Percentiles rank a stretch among this genome's conserved stretches.
phyloP scores from a whole-genome alignment of 257 asterid species.

The Galeopsis tetrahit region DNA sequence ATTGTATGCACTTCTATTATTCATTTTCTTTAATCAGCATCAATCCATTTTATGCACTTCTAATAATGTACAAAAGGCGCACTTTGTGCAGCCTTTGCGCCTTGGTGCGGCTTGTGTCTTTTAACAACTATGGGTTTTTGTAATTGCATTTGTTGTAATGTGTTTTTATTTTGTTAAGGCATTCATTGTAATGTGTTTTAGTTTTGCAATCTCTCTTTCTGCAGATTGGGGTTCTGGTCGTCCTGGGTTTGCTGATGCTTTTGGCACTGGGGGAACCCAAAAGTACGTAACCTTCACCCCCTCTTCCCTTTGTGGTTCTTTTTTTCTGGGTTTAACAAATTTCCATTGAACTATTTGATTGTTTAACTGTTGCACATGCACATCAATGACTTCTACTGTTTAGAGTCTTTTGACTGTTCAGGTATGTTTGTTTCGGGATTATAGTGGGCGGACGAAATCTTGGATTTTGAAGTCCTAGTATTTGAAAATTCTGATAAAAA shows the following conservation, averaged over 20 bases:
- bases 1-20: neutral
- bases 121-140: neutral
- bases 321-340: neutral
- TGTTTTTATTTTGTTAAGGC: neutral
- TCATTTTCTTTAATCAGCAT: neutral
- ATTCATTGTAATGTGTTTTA: constrained; percentile 14
- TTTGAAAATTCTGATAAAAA: no score
- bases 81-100: neutral
- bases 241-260: constrained; percentile 68
- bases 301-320: neutral
- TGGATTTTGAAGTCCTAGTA: no score
- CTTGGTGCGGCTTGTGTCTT: neutral
- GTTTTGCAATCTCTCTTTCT: constrained; percentile 15
- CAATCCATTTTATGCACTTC: neutral
- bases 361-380: constrained; percentile 17
- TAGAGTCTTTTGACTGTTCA: no score
- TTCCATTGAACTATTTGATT: neutral
- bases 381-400: neutral
- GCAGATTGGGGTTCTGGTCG: constrained; percentile 91
- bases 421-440: no score
- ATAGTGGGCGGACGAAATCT: no score
- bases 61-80: neutral
- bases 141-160: neutral
- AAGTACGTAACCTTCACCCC: constrained; percentile 48
- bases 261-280: constrained; percentile 61